These are phyloP conservation scores for Zea luxurians DNA, from an alignment of 176 grass and related monocot genomes.

Conservation along the genomic window DNA sequence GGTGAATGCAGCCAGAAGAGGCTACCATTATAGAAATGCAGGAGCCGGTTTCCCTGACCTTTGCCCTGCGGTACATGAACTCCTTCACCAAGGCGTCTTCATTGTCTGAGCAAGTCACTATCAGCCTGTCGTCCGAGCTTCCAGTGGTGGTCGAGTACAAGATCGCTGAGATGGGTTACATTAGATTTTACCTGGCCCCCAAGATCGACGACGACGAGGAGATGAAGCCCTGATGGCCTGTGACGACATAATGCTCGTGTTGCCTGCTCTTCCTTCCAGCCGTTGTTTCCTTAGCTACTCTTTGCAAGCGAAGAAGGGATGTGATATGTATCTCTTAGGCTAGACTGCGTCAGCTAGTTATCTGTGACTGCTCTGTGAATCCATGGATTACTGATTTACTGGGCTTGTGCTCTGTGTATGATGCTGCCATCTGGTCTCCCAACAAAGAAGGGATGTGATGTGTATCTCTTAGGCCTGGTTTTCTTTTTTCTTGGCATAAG, in stretches of 20 bases:
- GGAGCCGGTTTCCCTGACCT: slow-evolving; percentile 85
- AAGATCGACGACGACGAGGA: slow-evolving; percentile 94
- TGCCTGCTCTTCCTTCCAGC: not conserved
- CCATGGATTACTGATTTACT: slow-evolving; percentile 37
- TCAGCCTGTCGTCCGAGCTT: slow-evolving; percentile 82
- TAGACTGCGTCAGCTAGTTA: slow-evolving; percentile 11
- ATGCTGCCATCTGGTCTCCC: too few relatives aligned
- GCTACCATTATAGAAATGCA: slow-evolving; percentile 82
- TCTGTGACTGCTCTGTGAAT: slow-evolving; percentile 26
- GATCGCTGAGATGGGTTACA: slow-evolving; percentile 87
- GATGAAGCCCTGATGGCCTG: slow-evolving; percentile 53
- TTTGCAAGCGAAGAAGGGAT: slow-evolving; percentile 5
- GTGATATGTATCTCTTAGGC: slow-evolving; percentile 16
- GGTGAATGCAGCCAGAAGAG: slow-evolving; percentile 59
- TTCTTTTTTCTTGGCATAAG: too few relatives aligned
- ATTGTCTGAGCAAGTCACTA: slow-evolving; percentile 63
- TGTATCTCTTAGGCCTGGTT: too few relatives aligned
- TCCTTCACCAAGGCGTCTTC: slow-evolving; percentile 89
- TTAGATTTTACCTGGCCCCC: slow-evolving; percentile 76
- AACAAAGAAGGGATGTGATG: too few relatives aligned
- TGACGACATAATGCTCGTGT: not conserved
- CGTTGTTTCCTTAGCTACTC: not conserved
- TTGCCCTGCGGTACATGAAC: slow-evolving; percentile 90
- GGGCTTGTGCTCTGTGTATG: slow-evolving; percentile 5
- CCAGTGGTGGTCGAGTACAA: slow-evolving; percentile 93